Evolutionary conservation across 805 yeast genomes (phyloP), one percentile per base, ranked within the genome.

Genomic region (Monosporozyma siamensis): DNA sequence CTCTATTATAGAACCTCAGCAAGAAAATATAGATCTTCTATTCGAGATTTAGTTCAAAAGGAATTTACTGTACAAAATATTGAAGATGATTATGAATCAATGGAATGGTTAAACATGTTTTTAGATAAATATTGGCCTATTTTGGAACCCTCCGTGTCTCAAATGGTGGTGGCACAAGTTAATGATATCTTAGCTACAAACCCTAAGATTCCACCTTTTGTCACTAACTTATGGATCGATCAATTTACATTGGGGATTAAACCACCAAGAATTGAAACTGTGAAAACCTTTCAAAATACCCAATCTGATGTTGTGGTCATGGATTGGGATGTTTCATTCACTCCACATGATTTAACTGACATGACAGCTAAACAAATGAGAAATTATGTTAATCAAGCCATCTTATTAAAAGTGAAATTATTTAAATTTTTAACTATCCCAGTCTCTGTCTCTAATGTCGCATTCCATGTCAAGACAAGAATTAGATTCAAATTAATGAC

Each of bases 261-360:
- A 66, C 95, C 99, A 8, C 95, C 95, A 26, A 76, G 98, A 61
- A 72, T 92, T 46, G 97, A 92, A 58, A 71, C 72, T 48, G 97
- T 90, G 15, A 85, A 92, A 59, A 85, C 97, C 2, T 76, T 88
- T 56, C 84, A 81, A 39, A 85, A 90, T 48, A 90, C 97, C n/a
- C 80, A 78, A 24, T 83, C 82, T 48, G 96, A 90, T 57, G 82
- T 92, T 41, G 94, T 90, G 9, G 96, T 94, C 41, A 92, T 92
- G 96, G 98, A 92, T 64, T 90, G 97, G 97, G 82, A 80, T 34
- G 75, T 83, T 35, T 84, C 96, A 1, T 86, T 89, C 68, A 82
- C 86, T 22, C 98, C 99, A n/a, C 87, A 86, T 63, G 83, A 88
- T 31, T 64, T 77, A 39, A 82, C 82, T 34, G 99, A 92, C 62